phyloP scores from a whole-genome alignment of 495 filamentous ascomycete genomes.

The Haplographium delicatum region DNA sequence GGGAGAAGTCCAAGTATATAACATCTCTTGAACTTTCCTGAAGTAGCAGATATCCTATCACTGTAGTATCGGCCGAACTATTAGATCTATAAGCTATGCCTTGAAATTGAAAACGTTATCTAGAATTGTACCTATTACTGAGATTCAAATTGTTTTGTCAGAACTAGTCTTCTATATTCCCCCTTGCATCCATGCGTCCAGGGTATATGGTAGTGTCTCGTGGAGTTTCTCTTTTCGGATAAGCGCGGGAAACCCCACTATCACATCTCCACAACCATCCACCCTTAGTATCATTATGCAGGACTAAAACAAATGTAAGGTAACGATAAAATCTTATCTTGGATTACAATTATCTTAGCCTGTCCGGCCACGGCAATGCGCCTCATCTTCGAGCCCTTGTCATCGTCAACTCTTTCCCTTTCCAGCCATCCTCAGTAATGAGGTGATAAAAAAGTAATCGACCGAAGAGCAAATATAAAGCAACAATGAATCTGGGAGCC shows the following conservation, averaged over 20 bases:
- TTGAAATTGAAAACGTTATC: too few species aligned
- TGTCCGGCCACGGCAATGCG: not conserved
- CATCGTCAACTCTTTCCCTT: slow-evolving; percentile 2
- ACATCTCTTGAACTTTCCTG: not conserved
- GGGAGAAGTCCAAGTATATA: not conserved
- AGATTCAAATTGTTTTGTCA: too few species aligned
- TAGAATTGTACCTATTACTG: too few species aligned
- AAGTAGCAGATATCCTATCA: too few species aligned
- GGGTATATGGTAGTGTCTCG: not conserved
- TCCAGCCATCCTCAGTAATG: not conserved
- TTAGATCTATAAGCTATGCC: too few species aligned
- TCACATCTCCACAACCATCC: not conserved
- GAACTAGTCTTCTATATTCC: too few species aligned
- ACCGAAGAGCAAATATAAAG: not conserved
- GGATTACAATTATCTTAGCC: not conserved
- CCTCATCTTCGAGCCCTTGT: not conserved
- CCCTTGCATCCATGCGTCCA: not conserved
- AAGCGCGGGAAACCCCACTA: not conserved
- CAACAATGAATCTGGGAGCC: not conserved
- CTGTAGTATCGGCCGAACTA: too few species aligned
- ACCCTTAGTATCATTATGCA: too few species aligned
- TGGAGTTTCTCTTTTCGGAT: not conserved
- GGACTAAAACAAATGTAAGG: too few species aligned
- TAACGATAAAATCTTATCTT: not conserved
- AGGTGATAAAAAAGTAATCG: not conserved